These are phyloP conservation scores for Cymodocea nodosa DNA, from an alignment of 116 monocot genomes.

Conservation along the genomic window DNA sequence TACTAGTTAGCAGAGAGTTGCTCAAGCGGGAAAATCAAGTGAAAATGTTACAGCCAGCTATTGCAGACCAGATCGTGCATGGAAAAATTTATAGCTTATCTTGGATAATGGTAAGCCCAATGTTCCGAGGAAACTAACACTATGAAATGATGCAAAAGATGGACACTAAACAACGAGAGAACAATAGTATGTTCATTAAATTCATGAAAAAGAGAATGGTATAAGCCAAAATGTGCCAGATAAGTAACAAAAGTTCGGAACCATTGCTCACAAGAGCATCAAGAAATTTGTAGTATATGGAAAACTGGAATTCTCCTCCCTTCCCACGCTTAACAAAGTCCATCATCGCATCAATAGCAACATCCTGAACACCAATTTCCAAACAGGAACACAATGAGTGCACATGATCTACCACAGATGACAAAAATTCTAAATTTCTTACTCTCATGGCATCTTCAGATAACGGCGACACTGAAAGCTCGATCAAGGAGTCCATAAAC, in stretches of 20 bases:
- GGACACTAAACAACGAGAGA: too few species aligned
- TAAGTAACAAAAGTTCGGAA: neutral
- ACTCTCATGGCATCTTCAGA: constrained; percentile 39
- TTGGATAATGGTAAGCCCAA: too few species aligned
- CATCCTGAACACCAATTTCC: constrained; percentile 32
- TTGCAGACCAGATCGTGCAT: too few species aligned
- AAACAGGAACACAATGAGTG: neutral
- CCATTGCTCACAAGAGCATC: constrained; percentile 37
- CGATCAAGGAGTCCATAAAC: constrained; percentile 42
- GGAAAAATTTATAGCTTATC: too few species aligned
- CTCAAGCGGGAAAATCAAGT: too few species aligned
- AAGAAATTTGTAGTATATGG: constrained; percentile 63
- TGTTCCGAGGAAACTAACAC: too few species aligned
- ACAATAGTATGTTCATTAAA: too few species aligned
- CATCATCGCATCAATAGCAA: constrained; percentile 68
- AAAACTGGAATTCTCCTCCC: constrained; percentile 49
- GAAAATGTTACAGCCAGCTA: too few species aligned
- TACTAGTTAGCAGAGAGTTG: too few species aligned
- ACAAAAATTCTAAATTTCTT: constrained; percentile 3
- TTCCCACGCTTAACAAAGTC: constrained; percentile 87
- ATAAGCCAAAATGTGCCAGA: neutral
- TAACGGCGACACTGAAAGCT: constrained; percentile 22
- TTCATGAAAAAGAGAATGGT: too few species aligned
- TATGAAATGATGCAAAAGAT: too few species aligned
- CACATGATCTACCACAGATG: neutral